Evolutionary conservation across 768 basidiomycete species (phyloP).

Genomic region (Inosperma sp.): DNA sequence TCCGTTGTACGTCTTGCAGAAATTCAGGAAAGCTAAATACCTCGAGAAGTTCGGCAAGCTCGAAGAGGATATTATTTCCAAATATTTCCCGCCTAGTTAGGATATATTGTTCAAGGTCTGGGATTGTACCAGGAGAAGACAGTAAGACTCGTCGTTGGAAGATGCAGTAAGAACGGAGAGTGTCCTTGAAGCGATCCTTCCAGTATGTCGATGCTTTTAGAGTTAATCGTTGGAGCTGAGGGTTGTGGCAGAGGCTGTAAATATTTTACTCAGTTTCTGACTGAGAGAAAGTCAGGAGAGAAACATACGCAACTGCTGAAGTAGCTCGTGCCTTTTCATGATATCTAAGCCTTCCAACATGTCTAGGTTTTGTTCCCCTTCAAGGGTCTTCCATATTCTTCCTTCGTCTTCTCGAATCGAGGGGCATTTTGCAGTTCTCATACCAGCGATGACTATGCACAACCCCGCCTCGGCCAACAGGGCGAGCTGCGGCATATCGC

Average conservation of each 20-base stretch:
- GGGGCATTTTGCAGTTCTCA: slow-evolving; percentile 19
- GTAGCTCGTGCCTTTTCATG: slow-evolving; percentile 28
- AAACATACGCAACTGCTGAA: slow-evolving; percentile 33
- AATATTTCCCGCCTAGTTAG: slow-evolving; percentile 42
- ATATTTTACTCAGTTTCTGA: slow-evolving; percentile 5
- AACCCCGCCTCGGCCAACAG: slow-evolving; percentile 49
- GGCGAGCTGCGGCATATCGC: slow-evolving; percentile 52
- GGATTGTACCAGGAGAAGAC: slow-evolving; percentile 34
- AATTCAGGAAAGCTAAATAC: slow-evolving; percentile 38
- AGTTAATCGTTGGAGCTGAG: not conserved
- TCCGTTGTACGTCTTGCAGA: slow-evolving; percentile 16
- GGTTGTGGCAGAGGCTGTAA: not conserved
- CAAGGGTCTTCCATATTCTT: not conserved
- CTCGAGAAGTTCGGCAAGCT: slow-evolving; percentile 49
- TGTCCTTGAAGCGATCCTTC: slow-evolving; percentile 17
- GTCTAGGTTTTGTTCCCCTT: not conserved
- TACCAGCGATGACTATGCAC: slow-evolving; percentile 36
- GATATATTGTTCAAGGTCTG: slow-evolving; percentile 44
- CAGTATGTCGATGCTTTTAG: not conserved
- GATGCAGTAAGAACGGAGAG: slow-evolving; percentile 29
- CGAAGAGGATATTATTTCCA: slow-evolving; percentile 47
- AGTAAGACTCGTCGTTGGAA: slow-evolving; percentile 32
- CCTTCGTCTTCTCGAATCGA: not conserved
- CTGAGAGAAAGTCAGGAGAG: slow-evolving; percentile 3
- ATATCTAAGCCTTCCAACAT: slow-evolving; percentile 16